phyloP scores from a whole-genome alignment of 1,284 basidiomycete species.

The Tilletia caries region DNA sequence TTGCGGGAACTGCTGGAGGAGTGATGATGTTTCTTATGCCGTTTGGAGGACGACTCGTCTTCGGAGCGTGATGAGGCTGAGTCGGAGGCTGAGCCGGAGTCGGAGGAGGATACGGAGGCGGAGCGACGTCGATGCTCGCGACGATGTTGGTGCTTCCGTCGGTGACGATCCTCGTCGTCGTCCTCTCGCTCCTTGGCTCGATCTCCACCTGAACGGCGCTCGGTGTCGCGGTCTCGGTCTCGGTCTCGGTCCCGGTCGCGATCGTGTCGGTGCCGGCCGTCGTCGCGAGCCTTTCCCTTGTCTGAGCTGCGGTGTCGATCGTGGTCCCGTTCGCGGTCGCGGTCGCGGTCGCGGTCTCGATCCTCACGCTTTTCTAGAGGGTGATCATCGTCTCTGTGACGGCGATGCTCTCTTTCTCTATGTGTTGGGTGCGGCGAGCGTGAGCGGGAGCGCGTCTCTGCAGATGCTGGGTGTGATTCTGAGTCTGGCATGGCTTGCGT shows the following conservation, averaged over 20 bases:
- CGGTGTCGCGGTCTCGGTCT: neutral
- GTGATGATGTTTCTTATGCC: neutral
- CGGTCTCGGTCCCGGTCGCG: neutral
- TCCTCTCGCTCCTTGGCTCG: neutral
- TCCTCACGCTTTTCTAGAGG: too few species aligned
- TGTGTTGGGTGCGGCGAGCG: too few species aligned
- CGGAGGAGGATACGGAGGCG: neutral
- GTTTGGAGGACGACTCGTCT: neutral
- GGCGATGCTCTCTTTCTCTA: neutral
- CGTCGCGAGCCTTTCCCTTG: neutral
- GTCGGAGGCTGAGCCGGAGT: conserved; percentile 8
- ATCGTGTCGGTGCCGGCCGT: neutral
- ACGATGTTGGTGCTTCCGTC: neutral
- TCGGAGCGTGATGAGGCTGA: neutral
- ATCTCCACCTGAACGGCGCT: too few species aligned
- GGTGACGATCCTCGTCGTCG: neutral
- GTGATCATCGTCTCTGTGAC: neutral
- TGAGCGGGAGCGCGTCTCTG: neutral
- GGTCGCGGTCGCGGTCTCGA: too few species aligned
- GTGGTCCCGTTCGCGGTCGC: neutral
- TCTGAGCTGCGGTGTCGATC: neutral
- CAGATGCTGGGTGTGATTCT: neutral
- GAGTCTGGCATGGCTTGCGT: neutral
- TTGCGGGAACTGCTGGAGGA: neutral
- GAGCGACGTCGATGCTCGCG: neutral